Evolutionary conservation across 2,329 filamentous ascomycete species (phyloP).

Genomic region (Diaporthe ampelina): DNA sequence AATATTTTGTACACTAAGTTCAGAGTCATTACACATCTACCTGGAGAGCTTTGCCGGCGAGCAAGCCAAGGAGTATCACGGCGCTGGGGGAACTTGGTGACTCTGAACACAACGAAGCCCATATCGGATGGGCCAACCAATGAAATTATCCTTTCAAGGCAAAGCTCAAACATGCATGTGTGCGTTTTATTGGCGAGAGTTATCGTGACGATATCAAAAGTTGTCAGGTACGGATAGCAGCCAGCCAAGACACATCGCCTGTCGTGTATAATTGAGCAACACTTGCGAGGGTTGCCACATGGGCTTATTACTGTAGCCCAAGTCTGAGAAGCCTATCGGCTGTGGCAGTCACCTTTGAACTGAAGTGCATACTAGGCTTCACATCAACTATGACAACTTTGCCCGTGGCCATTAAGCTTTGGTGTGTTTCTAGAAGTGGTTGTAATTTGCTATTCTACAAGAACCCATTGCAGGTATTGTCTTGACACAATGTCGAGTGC

Average conservation of each 20-base stretch:
- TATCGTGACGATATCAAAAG: neutral
- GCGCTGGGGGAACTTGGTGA: neutral
- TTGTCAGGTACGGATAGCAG: too few species aligned
- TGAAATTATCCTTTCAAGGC: too few species aligned
- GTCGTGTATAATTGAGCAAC: too few species aligned
- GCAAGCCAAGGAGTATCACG: neutral
- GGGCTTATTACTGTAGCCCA: too few species aligned
- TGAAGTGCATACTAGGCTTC: too few species aligned
- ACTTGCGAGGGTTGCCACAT: neutral
- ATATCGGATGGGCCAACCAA: neutral
- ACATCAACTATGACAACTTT: neutral
- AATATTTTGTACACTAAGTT: neutral
- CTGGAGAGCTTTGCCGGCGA: neutral
- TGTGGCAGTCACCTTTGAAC: neutral
- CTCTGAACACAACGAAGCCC: neutral
- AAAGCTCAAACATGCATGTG: fast-evolving
- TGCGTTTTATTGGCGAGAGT: neutral
- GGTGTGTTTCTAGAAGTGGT: neutral
- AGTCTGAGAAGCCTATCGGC: too few species aligned
- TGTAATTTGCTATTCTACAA: slow-evolving; percentile 19
- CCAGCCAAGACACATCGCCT: too few species aligned
- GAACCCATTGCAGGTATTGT: neutral
- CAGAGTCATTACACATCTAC: neutral
- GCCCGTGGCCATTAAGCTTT: too few species aligned
- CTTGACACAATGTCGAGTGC: neutral